Percentiles rank a stretch among this genome's conserved stretches.
Evolutionary conservation across 371 early-diverging fungal genomes (phyloP).

Genomic region (Mucor indicus): DNA sequence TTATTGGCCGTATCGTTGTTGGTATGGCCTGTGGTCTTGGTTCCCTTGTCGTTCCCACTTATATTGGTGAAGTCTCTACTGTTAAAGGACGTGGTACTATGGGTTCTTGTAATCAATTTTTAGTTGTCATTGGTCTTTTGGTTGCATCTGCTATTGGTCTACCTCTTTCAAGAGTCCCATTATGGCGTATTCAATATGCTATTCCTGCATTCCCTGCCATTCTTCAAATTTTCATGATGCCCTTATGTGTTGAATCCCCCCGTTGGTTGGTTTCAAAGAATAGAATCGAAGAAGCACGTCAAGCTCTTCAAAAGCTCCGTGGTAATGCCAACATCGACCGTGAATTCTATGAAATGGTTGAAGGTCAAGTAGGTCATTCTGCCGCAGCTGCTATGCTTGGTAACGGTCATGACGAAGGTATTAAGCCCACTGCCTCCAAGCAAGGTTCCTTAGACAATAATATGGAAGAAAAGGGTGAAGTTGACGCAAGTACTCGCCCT

Average conservation of each 20-base stretch:
- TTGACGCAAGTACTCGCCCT: neutral
- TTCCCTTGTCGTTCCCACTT: constrained; percentile 75
- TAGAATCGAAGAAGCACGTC: constrained; percentile 53
- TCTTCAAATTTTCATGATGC: constrained; percentile 62
- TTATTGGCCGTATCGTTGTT: constrained; percentile 72
- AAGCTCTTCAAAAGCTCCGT: constrained; percentile 54
- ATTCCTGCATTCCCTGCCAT: constrained; percentile 65
- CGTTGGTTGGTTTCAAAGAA: constrained; percentile 61
- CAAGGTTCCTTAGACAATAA: neutral
- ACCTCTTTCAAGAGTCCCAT: constrained; percentile 55
- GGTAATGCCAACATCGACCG: constrained; percentile 4
- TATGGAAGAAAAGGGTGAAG: neutral
- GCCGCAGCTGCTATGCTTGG: neutral
- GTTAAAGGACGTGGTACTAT: constrained; percentile 64
- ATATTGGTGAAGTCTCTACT: constrained; percentile 80
- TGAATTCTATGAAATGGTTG: constrained; percentile 21
- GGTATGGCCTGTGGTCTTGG: constrained; percentile 82
- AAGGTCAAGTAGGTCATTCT: constrained; percentile 7
- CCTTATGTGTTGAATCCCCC: constrained; percentile 75
- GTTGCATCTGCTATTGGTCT: constrained; percentile 61
- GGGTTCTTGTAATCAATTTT: constrained; percentile 27
- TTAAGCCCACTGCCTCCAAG: neutral
- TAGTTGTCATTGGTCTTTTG: constrained; percentile 71
- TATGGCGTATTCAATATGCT: constrained; percentile 67
- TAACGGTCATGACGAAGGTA: neutral